Conservation (phyloP, 1,284 basidiomycete genomes). For the Xerocomus minutiporus region DNA sequence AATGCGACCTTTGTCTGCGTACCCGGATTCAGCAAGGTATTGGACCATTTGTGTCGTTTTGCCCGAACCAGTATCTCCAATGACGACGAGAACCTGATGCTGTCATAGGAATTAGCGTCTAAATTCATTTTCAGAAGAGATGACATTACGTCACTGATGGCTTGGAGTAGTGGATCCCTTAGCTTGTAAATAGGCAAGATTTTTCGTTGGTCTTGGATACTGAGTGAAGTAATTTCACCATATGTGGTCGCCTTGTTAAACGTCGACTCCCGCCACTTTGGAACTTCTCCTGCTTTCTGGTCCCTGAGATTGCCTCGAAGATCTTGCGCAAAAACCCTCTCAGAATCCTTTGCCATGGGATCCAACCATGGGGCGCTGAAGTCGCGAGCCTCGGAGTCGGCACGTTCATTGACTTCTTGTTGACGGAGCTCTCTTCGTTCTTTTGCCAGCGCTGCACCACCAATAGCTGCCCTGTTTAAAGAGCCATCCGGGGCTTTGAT, state of each 20-base stretch:
- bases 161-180: slow-evolving; percentile 86
- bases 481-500: slow-evolving; percentile 94
- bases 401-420: slow-evolving; percentile 91
- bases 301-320: slow-evolving; percentile 78
- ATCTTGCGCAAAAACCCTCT: slow-evolving; percentile 93
- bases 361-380: slow-evolving; percentile 96
- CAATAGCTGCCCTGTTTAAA: slow-evolving; percentile 90
- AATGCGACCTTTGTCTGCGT: slow-evolving; percentile 83
- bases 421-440: slow-evolving; percentile 92
- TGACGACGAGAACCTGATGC: slow-evolving; percentile 94
- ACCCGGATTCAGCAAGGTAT: slow-evolving; percentile 87
- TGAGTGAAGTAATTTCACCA: slow-evolving; percentile 85
- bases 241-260: slow-evolving; percentile 98
- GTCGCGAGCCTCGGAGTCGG: slow-evolving; percentile 90
- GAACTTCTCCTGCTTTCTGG: slow-evolving; percentile 77
- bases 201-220: slow-evolving; percentile 91
- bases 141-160: slow-evolving; percentile 75
- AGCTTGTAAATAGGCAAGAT: slow-evolving; percentile 95
- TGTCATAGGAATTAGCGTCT: slow-evolving; percentile 36
- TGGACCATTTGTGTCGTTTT: slow-evolving; percentile 96
- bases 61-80: slow-evolving; percentile 92
- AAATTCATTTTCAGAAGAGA: slow-evolving; percentile 2
- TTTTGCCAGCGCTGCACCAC: slow-evolving; percentile 90
- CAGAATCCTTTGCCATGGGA: slow-evolving; percentile 88
- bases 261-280: slow-evolving; percentile 89